Percentiles rank a stretch among this genome's conserved stretches.
These are phyloP conservation scores for Solanum pinnatisectum DNA, from an alignment of 257 asterid species.

Conservation along the genomic window DNA sequence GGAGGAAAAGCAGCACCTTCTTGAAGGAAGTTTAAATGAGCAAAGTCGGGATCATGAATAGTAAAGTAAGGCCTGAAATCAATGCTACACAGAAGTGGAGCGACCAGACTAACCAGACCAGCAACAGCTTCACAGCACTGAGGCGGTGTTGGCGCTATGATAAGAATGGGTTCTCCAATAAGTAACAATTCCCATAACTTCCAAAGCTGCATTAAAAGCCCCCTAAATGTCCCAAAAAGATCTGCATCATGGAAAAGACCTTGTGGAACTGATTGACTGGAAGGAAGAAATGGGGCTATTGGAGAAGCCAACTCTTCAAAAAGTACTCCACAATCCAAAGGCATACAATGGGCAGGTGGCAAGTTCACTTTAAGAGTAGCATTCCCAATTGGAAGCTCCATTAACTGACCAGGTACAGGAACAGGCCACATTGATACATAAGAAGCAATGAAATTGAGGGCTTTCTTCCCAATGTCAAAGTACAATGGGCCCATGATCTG, in stretches of 20 bases:
- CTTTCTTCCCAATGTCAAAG: slow-evolving; percentile 90
- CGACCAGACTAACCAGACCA: slow-evolving; percentile 81
- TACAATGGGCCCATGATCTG: slow-evolving; percentile 96
- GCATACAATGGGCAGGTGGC: slow-evolving; percentile 94
- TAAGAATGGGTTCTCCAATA: slow-evolving; percentile 85
- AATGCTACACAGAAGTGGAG: slow-evolving; percentile 83
- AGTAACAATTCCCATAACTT: slow-evolving; percentile 89
- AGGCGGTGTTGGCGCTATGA: slow-evolving; percentile 92
- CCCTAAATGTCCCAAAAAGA: slow-evolving; percentile 82
- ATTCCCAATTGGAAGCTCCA: slow-evolving; percentile 92
- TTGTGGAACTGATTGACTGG: slow-evolving; percentile 73
- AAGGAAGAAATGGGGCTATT: slow-evolving; percentile 87
- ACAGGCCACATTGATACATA: slow-evolving; percentile 81
- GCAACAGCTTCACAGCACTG: slow-evolving; percentile 96
- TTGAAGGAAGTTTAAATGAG: slow-evolving; percentile 62
- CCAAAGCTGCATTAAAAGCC: slow-evolving; percentile 93
- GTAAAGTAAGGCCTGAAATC: slow-evolving; percentile 97
- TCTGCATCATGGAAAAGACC: slow-evolving; percentile 97
- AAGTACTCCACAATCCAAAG: slow-evolving; percentile 60
- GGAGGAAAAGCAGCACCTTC: slow-evolving; percentile 77
- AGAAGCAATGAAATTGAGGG: slow-evolving; percentile 71
- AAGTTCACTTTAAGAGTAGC: slow-evolving; percentile 75
- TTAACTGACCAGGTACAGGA: slow-evolving; percentile 74
- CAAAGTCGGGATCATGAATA: slow-evolving; percentile 87
- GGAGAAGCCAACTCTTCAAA: slow-evolving; percentile 89